These are phyloP conservation scores for Beauveria pseudobassiana DNA, from an alignment of 2,329 filamentous ascomycete genomes.

Conservation along the genomic window DNA sequence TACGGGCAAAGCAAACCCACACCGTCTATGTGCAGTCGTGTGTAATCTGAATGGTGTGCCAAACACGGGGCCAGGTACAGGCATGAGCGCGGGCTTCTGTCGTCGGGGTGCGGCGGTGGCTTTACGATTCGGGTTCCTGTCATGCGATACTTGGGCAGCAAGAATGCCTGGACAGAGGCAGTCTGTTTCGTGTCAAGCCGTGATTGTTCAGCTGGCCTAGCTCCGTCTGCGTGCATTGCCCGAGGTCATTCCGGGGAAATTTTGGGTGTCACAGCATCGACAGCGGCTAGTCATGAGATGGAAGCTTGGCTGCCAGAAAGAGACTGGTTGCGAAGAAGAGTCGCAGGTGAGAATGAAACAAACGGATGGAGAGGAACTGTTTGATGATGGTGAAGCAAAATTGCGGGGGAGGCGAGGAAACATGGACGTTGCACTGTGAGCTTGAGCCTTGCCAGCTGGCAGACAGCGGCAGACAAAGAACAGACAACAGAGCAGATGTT, in stretches of 20 bases:
- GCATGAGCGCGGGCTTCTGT: neutral
- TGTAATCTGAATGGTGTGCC: neutral
- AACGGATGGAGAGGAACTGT: neutral
- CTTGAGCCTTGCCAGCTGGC: no score
- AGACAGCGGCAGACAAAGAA: no score
- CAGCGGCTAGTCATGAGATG: neutral
- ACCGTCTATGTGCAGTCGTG: neutral
- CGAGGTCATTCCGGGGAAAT: neutral
- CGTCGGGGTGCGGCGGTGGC: neutral
- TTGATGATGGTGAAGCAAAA: neutral
- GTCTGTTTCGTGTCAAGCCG: slow-evolving; percentile 1
- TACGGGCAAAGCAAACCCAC: neutral
- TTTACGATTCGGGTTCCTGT: neutral
- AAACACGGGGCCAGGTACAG: neutral
- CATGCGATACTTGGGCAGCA: slow-evolving; percentile 3
- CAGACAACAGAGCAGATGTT: no score
- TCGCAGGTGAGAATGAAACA: neutral
- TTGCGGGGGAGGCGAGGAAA: slow-evolving; percentile 2
- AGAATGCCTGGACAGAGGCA: neutral
- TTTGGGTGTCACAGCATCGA: neutral
- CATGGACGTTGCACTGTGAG: neutral
- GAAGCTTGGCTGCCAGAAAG: neutral
- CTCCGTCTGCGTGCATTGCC: neutral
- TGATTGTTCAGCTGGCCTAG: neutral
- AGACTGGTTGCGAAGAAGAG: neutral